Base-by-base conservation (phyloP, 306 rosid species). In the Cicer bijugum region DNA sequence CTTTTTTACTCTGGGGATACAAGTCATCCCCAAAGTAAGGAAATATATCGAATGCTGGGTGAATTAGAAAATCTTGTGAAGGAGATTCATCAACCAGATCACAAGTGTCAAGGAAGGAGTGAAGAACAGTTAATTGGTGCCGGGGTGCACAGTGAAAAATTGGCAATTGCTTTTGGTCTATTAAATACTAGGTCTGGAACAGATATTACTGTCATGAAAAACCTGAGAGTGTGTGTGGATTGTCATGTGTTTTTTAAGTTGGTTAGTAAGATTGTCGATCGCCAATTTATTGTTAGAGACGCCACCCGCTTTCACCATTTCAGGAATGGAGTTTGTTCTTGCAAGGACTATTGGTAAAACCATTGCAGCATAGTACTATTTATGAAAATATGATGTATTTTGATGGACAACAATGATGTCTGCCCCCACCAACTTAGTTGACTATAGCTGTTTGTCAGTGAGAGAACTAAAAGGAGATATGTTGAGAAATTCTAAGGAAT, bases 261-360 rank as follows among this genome's bases (percentile, higher is more conserved):
- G 82, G 91, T 89, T 28, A 91, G 98, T 87, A 85, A 72, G 77
- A 80, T 88, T 77, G 97, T 88, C 8, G 72, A 93, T 80, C 92
- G 94, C 11, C 85, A 79, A 64, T 86, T 91, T 71, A 82, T 92
- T 66, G 86, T 93, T 46, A 82, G 97, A 85, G 98, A 93, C 48
- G 89, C 97, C 12, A 88, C 94, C 51, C 92, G 97, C 62, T 93
- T 93, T 71, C 98, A 93, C 80, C 96, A 87, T 85, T 91, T 93
- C 74, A 81, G 82, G 59, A 77, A 89, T 28, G 98, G 98, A 5
- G 19, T 75, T 35, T 91, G 98, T 81, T 91, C 97, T 75, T 91
- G 98, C 85, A 91, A 82, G 76, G 97, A 91, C 75, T 93, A 86
- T 74, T 93, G 98, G 97, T 91, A 80, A 81, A 71, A 44, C 33